Evolutionary conservation across 441 rosid genomes (phyloP).

Genomic region (Breynia disticha): DNA sequence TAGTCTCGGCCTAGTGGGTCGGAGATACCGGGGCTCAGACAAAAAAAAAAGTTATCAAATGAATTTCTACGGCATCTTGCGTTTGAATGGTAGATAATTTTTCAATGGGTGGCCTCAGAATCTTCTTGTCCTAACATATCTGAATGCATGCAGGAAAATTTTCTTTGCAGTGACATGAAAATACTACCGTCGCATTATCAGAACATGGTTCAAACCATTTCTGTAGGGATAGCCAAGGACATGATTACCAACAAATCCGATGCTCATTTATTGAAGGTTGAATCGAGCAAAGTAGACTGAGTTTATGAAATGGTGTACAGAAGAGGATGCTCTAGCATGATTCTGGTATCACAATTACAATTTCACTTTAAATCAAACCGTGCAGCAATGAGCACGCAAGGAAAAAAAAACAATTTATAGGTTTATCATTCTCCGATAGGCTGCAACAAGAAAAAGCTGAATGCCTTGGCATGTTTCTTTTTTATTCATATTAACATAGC

Average conservation of each 20-base stretch:
- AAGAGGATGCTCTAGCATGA: constrained; percentile 51
- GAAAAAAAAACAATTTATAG: too few relatives aligned
- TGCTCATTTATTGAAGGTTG: constrained; percentile 76
- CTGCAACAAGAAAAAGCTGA: too few relatives aligned
- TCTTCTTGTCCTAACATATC: too few relatives aligned
- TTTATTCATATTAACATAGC: too few relatives aligned
- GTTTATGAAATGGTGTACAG: constrained; percentile 68
- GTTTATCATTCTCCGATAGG: too few relatives aligned
- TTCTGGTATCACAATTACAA: constrained; percentile 1
- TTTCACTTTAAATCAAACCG: constrained; percentile 1
- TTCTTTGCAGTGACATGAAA: constrained; percentile 57
- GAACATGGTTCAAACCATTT: constrained; percentile 59
- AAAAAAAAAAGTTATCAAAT: too few relatives aligned
- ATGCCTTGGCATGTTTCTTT: too few relatives aligned
- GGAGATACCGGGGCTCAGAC: too few relatives aligned
- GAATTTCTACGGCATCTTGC: too few relatives aligned
- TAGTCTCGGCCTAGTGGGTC: too few relatives aligned
- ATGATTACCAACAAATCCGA: constrained; percentile 59
- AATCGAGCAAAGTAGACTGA: constrained; percentile 65
- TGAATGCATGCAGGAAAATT: constrained; percentile 49
- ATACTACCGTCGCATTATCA: constrained; percentile 74
- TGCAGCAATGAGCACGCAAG: background rate
- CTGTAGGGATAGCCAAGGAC: constrained; percentile 53
- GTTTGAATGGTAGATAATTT: too few relatives aligned
- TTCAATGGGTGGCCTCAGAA: too few relatives aligned